Base-by-base conservation (phyloP, 768 basidiomycete species). In the Suillus tomentosus region DNA sequence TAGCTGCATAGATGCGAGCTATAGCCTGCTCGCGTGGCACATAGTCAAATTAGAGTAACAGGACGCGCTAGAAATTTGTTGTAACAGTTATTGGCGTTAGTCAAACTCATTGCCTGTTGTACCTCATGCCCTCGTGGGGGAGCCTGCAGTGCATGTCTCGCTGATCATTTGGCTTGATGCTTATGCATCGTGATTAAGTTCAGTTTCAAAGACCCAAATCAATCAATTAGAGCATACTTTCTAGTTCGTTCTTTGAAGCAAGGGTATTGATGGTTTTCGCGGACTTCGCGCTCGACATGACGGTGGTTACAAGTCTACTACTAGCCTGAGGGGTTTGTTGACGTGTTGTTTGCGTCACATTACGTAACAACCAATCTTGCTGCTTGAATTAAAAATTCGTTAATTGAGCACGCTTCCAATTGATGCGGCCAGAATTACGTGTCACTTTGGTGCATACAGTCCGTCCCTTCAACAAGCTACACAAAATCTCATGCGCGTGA, bases 21-120 rank as follows among this genome's bases (percentile, higher is more conserved):
- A 54, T 54, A 2, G 11, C 19, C 53, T 54, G 31, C 1, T 34
- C 17, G 53, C 3, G 10, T 31, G 31, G n/a, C n/a, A n/a, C n/a
- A n/a, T n/a, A n/a, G n/a, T n/a, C n/a, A n/a, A n/a, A n/a, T n/a
- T n/a, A n/a, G n/a, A n/a, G n/a, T n/a, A n/a, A n/a, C n/a, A 19
- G 34, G 31, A 54, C 34, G 11, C 31, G 50, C 60, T 24, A 31
- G 37, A n/a, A 55, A 36, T 61, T n/a, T 37, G 19, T 61, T 54
- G 27, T 61, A 61, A 31, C 19, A 31, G 24, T 5, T 6, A 14
- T 36, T 13, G 0, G 14, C 9, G 14, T 15, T 7, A 24, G 22
- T 15, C 36, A 61, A 37, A 37, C 50, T 14, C 60, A 56, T 61
- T 2, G 27, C 19, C 5, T 61, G 24, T 37, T 61, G 60, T 5